Evolutionary conservation across 1,284 basidiomycete species (phyloP).

Genomic region (Xanthoconium separans): DNA sequence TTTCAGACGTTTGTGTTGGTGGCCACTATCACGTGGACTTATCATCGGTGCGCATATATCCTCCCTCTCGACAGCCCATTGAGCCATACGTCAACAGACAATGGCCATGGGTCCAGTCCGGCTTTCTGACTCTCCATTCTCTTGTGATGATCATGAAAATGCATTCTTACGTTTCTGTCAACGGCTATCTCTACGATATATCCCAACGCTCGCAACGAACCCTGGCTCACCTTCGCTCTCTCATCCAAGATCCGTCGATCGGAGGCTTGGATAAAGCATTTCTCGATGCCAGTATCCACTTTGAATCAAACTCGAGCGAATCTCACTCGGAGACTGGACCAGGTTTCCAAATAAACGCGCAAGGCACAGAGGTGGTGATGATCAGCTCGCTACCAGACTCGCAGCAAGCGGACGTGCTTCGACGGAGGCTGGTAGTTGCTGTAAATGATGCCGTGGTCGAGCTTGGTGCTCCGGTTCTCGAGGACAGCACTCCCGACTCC

Average conservation of each 20-base stretch:
- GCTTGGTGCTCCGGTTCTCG: conserved; percentile 2
- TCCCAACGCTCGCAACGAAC: conserved; percentile 44
- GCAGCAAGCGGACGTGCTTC: conserved; percentile 49
- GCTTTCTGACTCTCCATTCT: conserved; percentile 91
- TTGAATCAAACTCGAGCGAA: conserved; percentile 19
- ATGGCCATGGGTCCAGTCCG: conserved; percentile 99
- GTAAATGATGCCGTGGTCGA: conserved; percentile 20
- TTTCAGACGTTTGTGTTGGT: conserved; percentile 73
- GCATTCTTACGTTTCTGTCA: conserved; percentile 91
- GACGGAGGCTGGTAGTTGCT: conserved; percentile 50
- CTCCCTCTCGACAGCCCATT: neutral
- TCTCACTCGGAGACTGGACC: conserved; percentile 25
- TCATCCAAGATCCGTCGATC: conserved; percentile 40
- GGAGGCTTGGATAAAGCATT: conserved; percentile 69
- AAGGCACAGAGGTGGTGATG: conserved; percentile 38
- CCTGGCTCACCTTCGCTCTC: conserved; percentile 45
- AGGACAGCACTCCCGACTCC: conserved; percentile 1
- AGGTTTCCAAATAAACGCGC: conserved; percentile 24
- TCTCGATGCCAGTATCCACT: conserved; percentile 41
- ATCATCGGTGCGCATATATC: conserved; percentile 55
- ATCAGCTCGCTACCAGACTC: conserved; percentile 54
- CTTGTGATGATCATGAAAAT: conserved; percentile 95
- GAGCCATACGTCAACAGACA: conserved; percentile 46
- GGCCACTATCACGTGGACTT: conserved; percentile 80
- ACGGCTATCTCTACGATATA: conserved; percentile 78